Conservation (phyloP, 139 green algal genomes). For the Chlamydomonas sphaeroides region DNA sequence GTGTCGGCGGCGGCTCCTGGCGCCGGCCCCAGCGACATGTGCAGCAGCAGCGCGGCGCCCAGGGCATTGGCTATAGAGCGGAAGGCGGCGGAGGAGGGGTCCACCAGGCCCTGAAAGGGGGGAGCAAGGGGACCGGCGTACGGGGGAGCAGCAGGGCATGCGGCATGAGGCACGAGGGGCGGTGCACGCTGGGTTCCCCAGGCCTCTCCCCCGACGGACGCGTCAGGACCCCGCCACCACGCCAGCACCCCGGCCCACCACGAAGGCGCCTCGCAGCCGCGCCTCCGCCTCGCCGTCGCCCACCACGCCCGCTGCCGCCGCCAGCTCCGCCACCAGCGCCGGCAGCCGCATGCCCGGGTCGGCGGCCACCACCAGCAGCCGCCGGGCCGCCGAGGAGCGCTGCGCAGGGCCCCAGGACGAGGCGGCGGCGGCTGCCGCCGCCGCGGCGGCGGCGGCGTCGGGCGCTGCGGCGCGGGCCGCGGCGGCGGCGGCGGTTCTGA, state of each 20-base stretch:
- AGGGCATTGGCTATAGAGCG: slow-evolving; percentile 55
- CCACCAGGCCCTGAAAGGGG: slow-evolving; percentile 21
- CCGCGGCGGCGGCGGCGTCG: background rate
- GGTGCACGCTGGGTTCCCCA: no score
- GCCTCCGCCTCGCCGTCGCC: slow-evolving; percentile 24
- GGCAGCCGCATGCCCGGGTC: slow-evolving; percentile 71
- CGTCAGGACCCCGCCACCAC: no score
- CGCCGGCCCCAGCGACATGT: slow-evolving; percentile 59
- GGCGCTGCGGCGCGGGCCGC: background rate
- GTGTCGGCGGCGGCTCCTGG: background rate
- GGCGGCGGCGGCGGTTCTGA: slow-evolving; percentile 14
- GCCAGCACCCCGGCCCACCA: slow-evolving; percentile 12
- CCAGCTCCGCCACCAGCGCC: slow-evolving; percentile 68
- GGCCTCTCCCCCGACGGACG: no score
- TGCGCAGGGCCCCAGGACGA: slow-evolving; percentile 33
- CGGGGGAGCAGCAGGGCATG: no score
- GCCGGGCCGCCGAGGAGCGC: slow-evolving; percentile 43
- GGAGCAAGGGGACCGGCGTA: no score
- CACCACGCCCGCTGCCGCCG: slow-evolving; percentile 26
- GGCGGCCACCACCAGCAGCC: slow-evolving; percentile 70
- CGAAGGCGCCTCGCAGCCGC: slow-evolving; percentile 30
- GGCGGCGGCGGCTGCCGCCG: background rate
- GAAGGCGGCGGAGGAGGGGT: slow-evolving; percentile 48
- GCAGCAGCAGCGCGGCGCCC: slow-evolving; percentile 46
- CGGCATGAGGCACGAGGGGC: no score